Percentiles rank a stretch among this genome's conserved stretches.
These are phyloP conservation scores for Pisolithus orientalis DNA, from an alignment of 768 basidiomycete genomes.

Conservation along the genomic window DNA sequence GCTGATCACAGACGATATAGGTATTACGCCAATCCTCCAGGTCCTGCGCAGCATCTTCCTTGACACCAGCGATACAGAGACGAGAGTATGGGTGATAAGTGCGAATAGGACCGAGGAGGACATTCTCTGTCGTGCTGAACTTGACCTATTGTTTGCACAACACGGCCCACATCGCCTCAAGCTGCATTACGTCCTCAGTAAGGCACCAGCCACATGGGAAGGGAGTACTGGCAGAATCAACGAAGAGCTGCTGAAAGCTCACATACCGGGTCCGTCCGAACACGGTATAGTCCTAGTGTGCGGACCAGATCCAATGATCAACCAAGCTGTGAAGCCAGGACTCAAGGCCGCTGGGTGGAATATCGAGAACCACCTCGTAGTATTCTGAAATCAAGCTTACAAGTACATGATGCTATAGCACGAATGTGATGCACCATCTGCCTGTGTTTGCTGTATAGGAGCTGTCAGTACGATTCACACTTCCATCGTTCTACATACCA, in stretches of 20 bases:
- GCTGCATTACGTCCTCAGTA: conserved; percentile 39
- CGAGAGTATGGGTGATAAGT: conserved; percentile 42
- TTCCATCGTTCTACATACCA: no score
- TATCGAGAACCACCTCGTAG: conserved; percentile 24
- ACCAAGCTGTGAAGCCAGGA: conserved; percentile 24
- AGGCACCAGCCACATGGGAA: conserved; percentile 31
- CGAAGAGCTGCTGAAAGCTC: conserved; percentile 28
- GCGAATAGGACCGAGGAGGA: conserved; percentile 43
- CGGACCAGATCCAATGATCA: conserved; percentile 41
- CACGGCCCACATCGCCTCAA: conserved; percentile 28
- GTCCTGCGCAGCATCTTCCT: conserved; percentile 42
- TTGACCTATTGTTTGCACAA: conserved; percentile 31
- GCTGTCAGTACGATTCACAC: no score
- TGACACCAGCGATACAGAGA: conserved; percentile 31
- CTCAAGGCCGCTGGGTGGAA: conserved; percentile 32
- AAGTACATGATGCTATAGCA: no score
- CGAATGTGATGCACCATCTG: no score
- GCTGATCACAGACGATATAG: conserved; percentile 11
- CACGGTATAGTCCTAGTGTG: conserved; percentile 42
- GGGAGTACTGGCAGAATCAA: conserved; percentile 38
- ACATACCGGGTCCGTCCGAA: conserved; percentile 36
- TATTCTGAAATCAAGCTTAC: conserved; percentile 23
- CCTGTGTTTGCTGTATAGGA: no score
- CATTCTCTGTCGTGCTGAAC: conserved; percentile 45
- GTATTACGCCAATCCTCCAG: conserved; percentile 55